A percentile compares a stretch with the other conserved stretches of the same genome.
Evolutionary conservation across 441 rosid genomes (phyloP).

Genomic region (Eruca vesicaria): DNA sequence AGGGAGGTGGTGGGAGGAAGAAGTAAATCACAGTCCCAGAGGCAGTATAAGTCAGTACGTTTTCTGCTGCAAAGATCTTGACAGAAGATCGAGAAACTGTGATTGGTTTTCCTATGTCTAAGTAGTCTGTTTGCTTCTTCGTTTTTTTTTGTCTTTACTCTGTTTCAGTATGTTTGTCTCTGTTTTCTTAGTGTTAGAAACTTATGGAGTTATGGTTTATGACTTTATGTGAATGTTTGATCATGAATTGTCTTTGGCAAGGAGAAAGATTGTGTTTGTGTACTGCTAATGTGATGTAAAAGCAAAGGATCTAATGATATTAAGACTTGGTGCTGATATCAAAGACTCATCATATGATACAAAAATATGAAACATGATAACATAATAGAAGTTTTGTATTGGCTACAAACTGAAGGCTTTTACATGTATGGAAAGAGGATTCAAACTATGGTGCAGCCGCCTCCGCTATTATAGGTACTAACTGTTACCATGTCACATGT

Average conservation of each 20-base stretch:
- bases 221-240: conserved; percentile 7
- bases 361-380: not conserved
- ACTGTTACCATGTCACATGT: conserved; percentile 14
- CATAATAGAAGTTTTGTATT: not conserved
- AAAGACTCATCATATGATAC: not conserved
- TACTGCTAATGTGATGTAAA: conserved; percentile 9
- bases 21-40: conserved; percentile 35
- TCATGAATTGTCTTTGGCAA: conserved; percentile 8
- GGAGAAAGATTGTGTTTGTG: conserved; percentile 5
- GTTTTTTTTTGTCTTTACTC: not conserved
- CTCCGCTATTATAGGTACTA: conserved; percentile 15
- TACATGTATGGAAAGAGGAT: conserved; percentile 15
- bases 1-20: conserved; percentile 66
- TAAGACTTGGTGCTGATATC: not conserved
- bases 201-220: too few species aligned
- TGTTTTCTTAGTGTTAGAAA: conserved; percentile 12
- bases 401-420: not conserved
- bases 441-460: conserved; percentile 35
- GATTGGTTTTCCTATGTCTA: conserved; percentile 1
- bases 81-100: conserved; percentile 1
- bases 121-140: conserved; percentile 14
- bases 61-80: conserved; percentile 15
- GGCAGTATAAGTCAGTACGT: not conserved
- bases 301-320: not conserved
- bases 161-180: not conserved